These are phyloP conservation scores for Phytophthora podocarpi DNA, from an alignment of 352 stramenopile genomes.

Conservation along the genomic window DNA sequence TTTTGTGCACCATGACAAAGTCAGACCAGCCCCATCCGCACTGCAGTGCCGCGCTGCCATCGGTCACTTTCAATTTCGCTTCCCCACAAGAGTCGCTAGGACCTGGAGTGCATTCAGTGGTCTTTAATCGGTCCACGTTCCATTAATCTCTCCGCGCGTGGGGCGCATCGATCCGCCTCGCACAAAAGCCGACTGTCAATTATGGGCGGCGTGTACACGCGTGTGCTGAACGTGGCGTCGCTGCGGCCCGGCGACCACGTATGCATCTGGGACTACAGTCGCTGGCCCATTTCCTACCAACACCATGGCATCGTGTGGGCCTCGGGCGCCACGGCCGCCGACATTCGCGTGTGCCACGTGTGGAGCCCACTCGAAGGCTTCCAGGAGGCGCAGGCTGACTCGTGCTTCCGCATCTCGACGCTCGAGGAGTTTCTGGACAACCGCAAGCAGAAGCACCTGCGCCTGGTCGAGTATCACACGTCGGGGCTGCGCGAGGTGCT, in stretches of 20 bases:
- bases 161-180: not conserved
- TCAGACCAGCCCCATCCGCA: slow-evolving; percentile 9
- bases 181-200: too few relatives aligned
- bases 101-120: slow-evolving; percentile 12
- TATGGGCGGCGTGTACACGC: slow-evolving; percentile 84
- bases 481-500: slow-evolving; percentile 78
- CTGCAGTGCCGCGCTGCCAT: not conserved
- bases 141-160: slow-evolving; percentile 7
- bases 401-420: slow-evolving; percentile 86
- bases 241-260: slow-evolving; percentile 86
- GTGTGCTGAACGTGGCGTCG: slow-evolving; percentile 71
- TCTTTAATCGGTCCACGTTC: not conserved
- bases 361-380: slow-evolving; percentile 83
- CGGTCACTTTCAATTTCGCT: slow-evolving; percentile 16
- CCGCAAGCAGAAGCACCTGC: slow-evolving; percentile 60
- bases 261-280: slow-evolving; percentile 85
- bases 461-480: slow-evolving; percentile 88
- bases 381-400: slow-evolving; percentile 80
- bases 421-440: slow-evolving; percentile 84
- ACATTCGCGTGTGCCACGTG: slow-evolving; percentile 84
- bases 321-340: slow-evolving; percentile 60
- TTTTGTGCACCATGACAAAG: slow-evolving; percentile 11
- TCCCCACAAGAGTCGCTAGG: slow-evolving; percentile 1
- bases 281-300: slow-evolving; percentile 87
- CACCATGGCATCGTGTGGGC: slow-evolving; percentile 88